Conservation (phyloP, 257 asterid genomes). For the Penstemon davidsonii region DNA sequence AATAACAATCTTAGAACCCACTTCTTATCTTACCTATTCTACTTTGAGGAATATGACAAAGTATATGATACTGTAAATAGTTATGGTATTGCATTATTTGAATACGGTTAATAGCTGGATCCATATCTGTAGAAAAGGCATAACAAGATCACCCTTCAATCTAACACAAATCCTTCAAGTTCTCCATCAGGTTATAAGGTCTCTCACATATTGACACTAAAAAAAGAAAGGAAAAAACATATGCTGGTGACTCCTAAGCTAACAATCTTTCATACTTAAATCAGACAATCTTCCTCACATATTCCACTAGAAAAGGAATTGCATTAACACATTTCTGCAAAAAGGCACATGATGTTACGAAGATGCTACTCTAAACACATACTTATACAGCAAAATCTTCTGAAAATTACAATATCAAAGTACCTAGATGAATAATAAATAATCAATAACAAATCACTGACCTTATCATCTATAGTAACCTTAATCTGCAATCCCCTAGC, state of each 20-base stretch:
- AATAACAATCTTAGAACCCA: no score
- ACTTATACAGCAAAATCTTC: constrained; percentile 9
- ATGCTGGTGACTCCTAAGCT: neutral
- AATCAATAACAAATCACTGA: constrained; percentile 40
- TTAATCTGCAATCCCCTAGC: constrained; percentile 64
- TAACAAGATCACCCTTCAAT: neutral
- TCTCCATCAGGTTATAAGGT: neutral
- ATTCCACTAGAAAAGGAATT: neutral
- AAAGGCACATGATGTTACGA: neutral
- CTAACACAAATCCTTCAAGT: neutral
- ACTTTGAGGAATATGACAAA: no score
- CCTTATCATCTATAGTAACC: constrained; percentile 88
- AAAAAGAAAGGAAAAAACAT: neutral
- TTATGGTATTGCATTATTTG: no score
- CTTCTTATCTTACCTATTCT: no score
- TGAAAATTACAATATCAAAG: constrained; percentile 1
- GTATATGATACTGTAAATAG: no score
- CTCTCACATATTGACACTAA: neutral
- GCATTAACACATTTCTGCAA: constrained; percentile 10
- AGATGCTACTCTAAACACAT: neutral
- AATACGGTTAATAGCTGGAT: no score
- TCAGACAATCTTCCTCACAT: constrained; percentile 24
- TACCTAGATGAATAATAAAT: constrained; percentile 8
- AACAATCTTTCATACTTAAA: constrained; percentile 1
- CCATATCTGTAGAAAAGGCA: neutral